These are phyloP conservation scores for Cenchrus purpureus DNA, from an alignment of 176 grass and related monocot genomes.

Conservation along the genomic window DNA sequence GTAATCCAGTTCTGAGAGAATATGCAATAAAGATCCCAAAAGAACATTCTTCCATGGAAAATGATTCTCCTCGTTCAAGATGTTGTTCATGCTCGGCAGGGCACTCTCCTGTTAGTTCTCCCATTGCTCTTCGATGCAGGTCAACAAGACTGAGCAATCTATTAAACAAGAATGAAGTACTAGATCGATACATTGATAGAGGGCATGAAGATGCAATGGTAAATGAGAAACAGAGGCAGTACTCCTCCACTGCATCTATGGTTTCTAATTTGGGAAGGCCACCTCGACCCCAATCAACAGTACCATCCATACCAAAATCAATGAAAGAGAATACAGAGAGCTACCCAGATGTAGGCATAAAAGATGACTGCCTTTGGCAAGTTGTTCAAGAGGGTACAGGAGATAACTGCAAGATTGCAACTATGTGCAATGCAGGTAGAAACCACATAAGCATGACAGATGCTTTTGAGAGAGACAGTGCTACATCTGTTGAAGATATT, in stretches of 20 bases:
- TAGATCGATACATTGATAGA: slow-evolving; percentile 75
- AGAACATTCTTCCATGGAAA: slow-evolving; percentile 33
- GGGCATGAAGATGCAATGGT: slow-evolving; percentile 49
- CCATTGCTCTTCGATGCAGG: slow-evolving; percentile 53
- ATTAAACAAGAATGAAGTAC: slow-evolving; percentile 56
- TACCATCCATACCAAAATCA: slow-evolving; percentile 47
- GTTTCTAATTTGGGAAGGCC: slow-evolving; percentile 62
- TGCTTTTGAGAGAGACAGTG: slow-evolving; percentile 54
- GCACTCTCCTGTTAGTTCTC: slow-evolving; percentile 60
- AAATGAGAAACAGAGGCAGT: slow-evolving; percentile 42
- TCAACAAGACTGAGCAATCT: slow-evolving; percentile 49
- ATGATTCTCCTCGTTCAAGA: slow-evolving; percentile 63
- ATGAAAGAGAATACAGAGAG: slow-evolving; percentile 39
- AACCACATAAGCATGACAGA: slow-evolving; percentile 30
- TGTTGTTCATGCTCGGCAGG: slow-evolving; percentile 58
- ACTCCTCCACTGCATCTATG: slow-evolving; percentile 37
- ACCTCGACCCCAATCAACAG: slow-evolving; percentile 52
- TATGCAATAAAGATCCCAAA: slow-evolving; percentile 8
- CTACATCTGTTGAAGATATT: slow-evolving; percentile 75
- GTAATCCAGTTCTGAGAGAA: slow-evolving; percentile 39
- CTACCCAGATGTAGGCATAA: slow-evolving; percentile 40
- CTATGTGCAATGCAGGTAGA: slow-evolving; percentile 21
- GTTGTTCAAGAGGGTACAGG: slow-evolving; percentile 32
- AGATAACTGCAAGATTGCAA: slow-evolving; percentile 23
- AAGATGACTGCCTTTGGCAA: slow-evolving; percentile 21